Conservation (phyloP, 495 filamentous ascomycete species). For the Hypoxylon fragiforme region DNA sequence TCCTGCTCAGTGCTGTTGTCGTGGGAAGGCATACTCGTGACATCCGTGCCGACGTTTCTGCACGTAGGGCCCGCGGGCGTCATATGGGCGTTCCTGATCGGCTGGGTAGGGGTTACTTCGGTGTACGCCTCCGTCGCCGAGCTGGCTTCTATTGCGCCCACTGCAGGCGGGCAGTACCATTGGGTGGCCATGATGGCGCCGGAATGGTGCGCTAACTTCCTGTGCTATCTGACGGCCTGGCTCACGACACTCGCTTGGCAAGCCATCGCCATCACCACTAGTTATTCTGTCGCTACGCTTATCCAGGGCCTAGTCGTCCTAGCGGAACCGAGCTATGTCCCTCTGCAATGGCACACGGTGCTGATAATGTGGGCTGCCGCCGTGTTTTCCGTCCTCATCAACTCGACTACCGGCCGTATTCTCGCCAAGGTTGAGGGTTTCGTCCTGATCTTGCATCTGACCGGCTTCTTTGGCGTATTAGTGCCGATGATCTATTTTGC, state of each 20-base stretch:
- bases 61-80: constrained; percentile 57
- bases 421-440: constrained; percentile 52
- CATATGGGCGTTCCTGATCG: constrained; percentile 56
- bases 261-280: constrained; percentile 8
- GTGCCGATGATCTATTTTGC: constrained; percentile 53
- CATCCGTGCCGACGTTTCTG: constrained; percentile 22
- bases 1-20: constrained; percentile 49
- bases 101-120: constrained; percentile 52
- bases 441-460: constrained; percentile 53
- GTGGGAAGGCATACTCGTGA: constrained; percentile 47
- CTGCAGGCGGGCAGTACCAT: constrained; percentile 33
- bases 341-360: constrained; percentile 51
- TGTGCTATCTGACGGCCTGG: constrained; percentile 28
- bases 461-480: constrained; percentile 56
- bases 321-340: constrained; percentile 14
- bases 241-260: constrained; percentile 26
- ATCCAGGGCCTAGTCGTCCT: constrained; percentile 16
- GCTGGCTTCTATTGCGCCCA: constrained; percentile 51
- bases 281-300: constrained; percentile 12
- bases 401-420: constrained; percentile 45
- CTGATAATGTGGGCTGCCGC: constrained; percentile 50
- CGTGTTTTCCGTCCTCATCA: constrained; percentile 47
- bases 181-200: constrained; percentile 33
- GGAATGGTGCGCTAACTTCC: constrained; percentile 13
- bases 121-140: constrained; percentile 52